Conservation (phyloP, 106 monocot genomes). For the Dendrobium catenatum region DNA sequence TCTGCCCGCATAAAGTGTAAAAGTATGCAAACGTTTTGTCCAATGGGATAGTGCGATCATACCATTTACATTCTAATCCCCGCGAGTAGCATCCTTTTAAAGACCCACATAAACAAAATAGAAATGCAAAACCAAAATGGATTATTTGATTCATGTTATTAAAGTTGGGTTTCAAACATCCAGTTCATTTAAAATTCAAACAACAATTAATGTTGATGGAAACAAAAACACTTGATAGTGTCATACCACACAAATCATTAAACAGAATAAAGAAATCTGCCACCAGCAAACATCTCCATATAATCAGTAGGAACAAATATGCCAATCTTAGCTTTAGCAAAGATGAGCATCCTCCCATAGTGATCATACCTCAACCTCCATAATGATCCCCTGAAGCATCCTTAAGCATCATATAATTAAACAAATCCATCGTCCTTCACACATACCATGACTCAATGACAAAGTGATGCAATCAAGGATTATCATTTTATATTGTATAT, state of each 20-base stretch:
- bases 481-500: no score
- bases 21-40: no score
- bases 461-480: neutral
- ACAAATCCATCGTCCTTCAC: neutral
- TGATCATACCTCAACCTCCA: neutral
- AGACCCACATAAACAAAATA: no score
- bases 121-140: neutral
- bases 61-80: no score
- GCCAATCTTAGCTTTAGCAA: neutral
- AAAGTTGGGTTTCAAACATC: neutral
- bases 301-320: neutral
- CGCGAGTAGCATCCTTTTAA: no score
- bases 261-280: neutral
- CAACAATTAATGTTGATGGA: neutral
- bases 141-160: neutral
- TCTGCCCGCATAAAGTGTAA: no score
- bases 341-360: neutral
- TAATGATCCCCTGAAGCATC: neutral
- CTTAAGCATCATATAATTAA: neutral
- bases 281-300: neutral
- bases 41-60: no score
- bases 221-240: neutral
- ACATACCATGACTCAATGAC: neutral
- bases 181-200: neutral
- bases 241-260: neutral